Evolutionary conservation across 495 filamentous ascomycete species (phyloP).

Genomic region (Penicillium soppii): DNA sequence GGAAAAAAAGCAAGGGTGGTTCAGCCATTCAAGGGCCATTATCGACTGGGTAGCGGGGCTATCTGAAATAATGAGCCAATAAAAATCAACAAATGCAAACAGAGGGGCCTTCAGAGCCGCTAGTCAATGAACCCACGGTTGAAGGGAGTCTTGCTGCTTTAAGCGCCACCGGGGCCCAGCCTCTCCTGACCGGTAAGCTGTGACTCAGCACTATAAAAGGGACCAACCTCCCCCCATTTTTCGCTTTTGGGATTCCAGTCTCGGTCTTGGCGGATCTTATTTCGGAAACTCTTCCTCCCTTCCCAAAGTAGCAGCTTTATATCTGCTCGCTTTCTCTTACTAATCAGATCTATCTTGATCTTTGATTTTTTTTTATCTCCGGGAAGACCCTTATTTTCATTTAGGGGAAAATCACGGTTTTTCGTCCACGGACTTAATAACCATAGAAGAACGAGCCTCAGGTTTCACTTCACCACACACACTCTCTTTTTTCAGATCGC

Average conservation of each 20-base stretch:
- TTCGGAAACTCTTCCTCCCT: slow-evolving; percentile 34
- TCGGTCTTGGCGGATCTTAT: slow-evolving; percentile 46
- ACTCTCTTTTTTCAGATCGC: slow-evolving; percentile 32
- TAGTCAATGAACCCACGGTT: slow-evolving; percentile 33
- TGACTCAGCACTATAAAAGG: slow-evolving; percentile 51
- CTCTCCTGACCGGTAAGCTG: slow-evolving; percentile 38
- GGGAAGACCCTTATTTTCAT: slow-evolving; percentile 13
- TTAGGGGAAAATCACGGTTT: slow-evolving; percentile 4
- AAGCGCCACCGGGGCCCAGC: slow-evolving; percentile 42
- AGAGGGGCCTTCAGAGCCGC: slow-evolving; percentile 21
- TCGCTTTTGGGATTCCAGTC: slow-evolving; percentile 33
- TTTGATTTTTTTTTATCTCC: slow-evolving; percentile 11
- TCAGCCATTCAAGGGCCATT: slow-evolving; percentile 25
- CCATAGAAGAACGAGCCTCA: slow-evolving; percentile 4
- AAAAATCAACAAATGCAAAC: neutral
- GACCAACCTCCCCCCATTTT: slow-evolving; percentile 39
- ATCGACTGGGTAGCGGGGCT: slow-evolving; percentile 11
- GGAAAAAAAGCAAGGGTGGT: slow-evolving; percentile 32
- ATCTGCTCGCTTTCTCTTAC: slow-evolving; percentile 20
- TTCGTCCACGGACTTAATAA: slow-evolving; percentile 8
- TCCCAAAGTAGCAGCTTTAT: slow-evolving; percentile 19
- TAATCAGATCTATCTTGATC: slow-evolving; percentile 19
- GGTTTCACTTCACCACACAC: slow-evolving; percentile 26
- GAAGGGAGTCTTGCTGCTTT: slow-evolving; percentile 41
- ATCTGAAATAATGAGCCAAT: slow-evolving; percentile 5